phyloP scores from a whole-genome alignment of 495 filamentous ascomycete genomes.

The Penicillium nucicola region DNA sequence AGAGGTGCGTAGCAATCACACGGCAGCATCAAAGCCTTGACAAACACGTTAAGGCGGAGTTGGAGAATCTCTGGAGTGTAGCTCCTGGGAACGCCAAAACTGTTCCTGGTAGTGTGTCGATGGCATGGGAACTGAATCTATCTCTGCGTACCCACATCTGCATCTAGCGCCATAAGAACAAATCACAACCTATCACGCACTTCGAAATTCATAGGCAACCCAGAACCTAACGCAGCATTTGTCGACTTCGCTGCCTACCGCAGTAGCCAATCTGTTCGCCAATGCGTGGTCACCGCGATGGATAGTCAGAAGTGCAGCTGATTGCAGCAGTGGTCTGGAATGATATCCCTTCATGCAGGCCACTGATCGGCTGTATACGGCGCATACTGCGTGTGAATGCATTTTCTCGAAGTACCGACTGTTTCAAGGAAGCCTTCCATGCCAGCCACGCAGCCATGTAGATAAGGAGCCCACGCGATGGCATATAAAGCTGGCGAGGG shows the following conservation, averaged over 20 bases:
- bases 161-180: background rate
- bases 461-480: no score
- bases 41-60: background rate
- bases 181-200: background rate
- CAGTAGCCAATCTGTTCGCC: background rate
- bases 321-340: constrained; percentile 1
- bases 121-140: background rate
- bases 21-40: background rate
- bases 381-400: no score
- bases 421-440: no score
- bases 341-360: background rate
- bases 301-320: background rate
- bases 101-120: constrained; percentile 1
- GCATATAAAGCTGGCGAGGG: no score
- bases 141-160: background rate
- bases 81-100: background rate
- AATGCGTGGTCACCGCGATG: background rate
- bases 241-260: no score
- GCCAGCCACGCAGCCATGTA: no score
- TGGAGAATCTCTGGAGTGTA: background rate
- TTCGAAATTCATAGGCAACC: background rate
- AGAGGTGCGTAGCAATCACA: background rate
- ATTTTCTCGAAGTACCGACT: no score
- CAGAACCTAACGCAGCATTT: background rate
- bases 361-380: background rate